These are phyloP conservation scores for Globisporangium paroecandrum DNA, from an alignment of 352 stramenopile genomes.

Conservation along the genomic window DNA sequence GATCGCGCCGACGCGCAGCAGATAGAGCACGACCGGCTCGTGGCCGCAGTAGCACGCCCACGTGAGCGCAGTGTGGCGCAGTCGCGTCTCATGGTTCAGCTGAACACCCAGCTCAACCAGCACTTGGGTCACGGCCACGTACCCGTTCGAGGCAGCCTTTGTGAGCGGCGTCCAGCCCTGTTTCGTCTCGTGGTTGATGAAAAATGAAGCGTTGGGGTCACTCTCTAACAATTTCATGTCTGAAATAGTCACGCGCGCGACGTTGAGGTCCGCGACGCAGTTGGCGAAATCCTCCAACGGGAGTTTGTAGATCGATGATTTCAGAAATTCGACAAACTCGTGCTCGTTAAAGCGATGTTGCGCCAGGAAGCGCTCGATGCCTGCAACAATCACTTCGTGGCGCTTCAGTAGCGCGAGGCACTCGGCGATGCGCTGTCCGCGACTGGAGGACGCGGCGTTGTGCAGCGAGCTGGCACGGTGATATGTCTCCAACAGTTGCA, in stretches of 20 bases:
- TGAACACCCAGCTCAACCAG: constrained; percentile 45
- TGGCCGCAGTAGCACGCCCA: constrained; percentile 78
- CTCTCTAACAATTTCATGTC: neutral
- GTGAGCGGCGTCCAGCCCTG: constrained; percentile 69
- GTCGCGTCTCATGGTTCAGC: constrained; percentile 45
- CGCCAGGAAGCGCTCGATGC: constrained; percentile 27
- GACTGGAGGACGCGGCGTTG: constrained; percentile 29
- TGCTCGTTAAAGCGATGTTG: constrained; percentile 40
- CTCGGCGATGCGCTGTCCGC: constrained; percentile 30
- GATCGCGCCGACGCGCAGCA: constrained; percentile 40
- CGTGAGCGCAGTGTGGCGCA: constrained; percentile 67
- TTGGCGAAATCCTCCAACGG: constrained; percentile 19
- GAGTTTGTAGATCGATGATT: constrained; percentile 14
- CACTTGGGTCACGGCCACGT: constrained; percentile 29
- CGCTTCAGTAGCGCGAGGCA: constrained; percentile 33
- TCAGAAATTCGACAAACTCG: constrained; percentile 36
- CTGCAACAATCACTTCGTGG: constrained; percentile 30
- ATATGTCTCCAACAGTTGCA: constrained; percentile 34
- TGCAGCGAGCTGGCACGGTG: constrained; percentile 33
- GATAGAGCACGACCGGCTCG: constrained; percentile 45
- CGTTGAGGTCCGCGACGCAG: constrained; percentile 24
- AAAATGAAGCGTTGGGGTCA: constrained; percentile 22
- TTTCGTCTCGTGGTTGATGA: constrained; percentile 52
- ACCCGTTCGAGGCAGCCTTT: constrained; percentile 57
- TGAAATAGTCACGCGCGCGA: neutral